Base-by-base conservation (phyloP, 2,329 filamentous ascomycete genomes). In the Neofusicoccum laricinum region DNA sequence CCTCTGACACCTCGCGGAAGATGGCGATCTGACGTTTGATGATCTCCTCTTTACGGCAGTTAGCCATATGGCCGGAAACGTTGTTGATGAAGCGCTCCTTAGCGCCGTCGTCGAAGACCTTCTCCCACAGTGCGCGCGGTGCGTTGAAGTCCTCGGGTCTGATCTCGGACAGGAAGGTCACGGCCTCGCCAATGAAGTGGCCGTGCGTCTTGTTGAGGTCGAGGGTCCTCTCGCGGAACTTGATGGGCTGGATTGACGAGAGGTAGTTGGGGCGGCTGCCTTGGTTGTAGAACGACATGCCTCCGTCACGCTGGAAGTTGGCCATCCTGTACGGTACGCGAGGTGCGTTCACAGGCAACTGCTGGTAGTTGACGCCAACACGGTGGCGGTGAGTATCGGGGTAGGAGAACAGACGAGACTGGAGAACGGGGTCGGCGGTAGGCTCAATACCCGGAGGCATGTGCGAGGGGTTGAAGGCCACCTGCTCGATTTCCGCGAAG, bases 281-380 rank as follows among this genome's bases (percentile, higher is more conserved):
- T 69, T 88, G 85, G 77, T 92, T 90, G 72, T 84, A 81, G 70
- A 87, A 86, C 1, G 87, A 85, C 88, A 92, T 92, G 65, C 75
- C 72, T 15, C 90, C 90, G 71, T 92, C 90, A 66, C 90, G 86
- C 75, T 92, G 89, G 81, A 87, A 90, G 67, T 90, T 90, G 69
- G 78, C 80, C 53, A 84, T 79, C 4, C 80, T 66, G 78, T 89
- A 82, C 82, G 81, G 85, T 82, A 77, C 79, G 80, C 80, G 78
- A 71, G 79, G 75, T 79, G 80, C 69, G 77, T 83, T 77, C 66
- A 86, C 80, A 0, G 85, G 85, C 2, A 87, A 74, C 70, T 86
- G 85, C 71, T 86, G 84, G 71, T 86, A 86, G 75, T 87, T 87
- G 67, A 78, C 78, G 32, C 85, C 85, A 19, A 87, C 72, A 30